Evolutionary conservation across 2,329 filamentous ascomycete genomes (phyloP).

Genomic region (Penicillium sp.): DNA sequence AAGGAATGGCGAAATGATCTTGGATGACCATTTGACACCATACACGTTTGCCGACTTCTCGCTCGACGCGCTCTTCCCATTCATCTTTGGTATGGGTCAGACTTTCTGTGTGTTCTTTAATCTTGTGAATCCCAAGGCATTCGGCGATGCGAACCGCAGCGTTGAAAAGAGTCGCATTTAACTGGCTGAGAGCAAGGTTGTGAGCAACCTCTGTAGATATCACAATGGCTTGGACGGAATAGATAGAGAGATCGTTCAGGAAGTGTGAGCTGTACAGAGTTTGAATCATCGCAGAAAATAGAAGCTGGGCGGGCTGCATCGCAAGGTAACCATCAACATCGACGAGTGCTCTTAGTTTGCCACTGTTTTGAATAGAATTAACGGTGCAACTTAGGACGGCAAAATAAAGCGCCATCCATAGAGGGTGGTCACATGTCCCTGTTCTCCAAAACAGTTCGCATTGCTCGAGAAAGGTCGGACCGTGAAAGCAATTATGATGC

Average conservation of each 20-base stretch:
- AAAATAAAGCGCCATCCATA: constrained; percentile 25
- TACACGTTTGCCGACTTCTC: constrained; percentile 34
- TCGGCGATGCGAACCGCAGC: constrained; percentile 37
- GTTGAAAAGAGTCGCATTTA: constrained; percentile 34
- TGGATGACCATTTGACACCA: constrained; percentile 40
- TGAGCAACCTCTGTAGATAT: constrained; percentile 38
- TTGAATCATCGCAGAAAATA: constrained; percentile 33
- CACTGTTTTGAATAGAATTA: constrained; percentile 23
- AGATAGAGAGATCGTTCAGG: constrained; percentile 29
- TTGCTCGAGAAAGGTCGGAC: constrained; percentile 24
- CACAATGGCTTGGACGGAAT: constrained; percentile 35
- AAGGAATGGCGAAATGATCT: constrained; percentile 35
- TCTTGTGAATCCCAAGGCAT: constrained; percentile 26
- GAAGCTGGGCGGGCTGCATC: constrained; percentile 23
- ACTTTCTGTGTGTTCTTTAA: constrained; percentile 15
- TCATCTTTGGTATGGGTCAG: constrained; percentile 14
- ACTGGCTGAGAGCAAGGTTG: constrained; percentile 35
- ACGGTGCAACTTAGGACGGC: constrained; percentile 23
- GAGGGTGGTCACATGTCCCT: constrained; percentile 22
- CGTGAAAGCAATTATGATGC: constrained; percentile 26
- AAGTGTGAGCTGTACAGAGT: constrained; percentile 32
- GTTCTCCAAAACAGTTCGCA: constrained; percentile 24
- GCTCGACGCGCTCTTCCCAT: constrained; percentile 24
- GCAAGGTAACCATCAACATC: constrained; percentile 15
- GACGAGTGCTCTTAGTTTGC: constrained; percentile 13